Conservation (phyloP, 441 rosid genomes). For the Euphorbia schlechtendalii region DNA sequence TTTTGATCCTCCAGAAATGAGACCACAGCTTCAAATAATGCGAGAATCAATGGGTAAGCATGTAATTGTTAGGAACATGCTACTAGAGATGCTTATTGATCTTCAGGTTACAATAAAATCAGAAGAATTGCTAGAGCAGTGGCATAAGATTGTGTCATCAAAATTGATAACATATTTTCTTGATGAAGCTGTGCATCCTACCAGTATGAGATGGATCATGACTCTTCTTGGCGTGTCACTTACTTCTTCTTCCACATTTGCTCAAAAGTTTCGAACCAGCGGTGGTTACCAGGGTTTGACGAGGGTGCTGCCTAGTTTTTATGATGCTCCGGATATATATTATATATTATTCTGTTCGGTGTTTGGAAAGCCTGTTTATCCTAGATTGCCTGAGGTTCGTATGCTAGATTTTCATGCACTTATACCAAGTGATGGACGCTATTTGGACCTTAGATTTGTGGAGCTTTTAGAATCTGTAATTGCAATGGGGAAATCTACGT, state of each 20-base stretch:
- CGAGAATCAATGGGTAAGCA: constrained; percentile 98
- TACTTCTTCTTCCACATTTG: constrained; percentile 91
- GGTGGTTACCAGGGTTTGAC: constrained; percentile 95
- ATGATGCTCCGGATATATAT: constrained; percentile 99
- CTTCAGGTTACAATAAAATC: constrained; percentile 95
- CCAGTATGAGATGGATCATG: constrained; percentile 99
- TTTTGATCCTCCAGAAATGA: constrained; percentile 93
- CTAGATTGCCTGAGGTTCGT: constrained; percentile 98
- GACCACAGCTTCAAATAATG: constrained; percentile 56
- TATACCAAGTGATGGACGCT: constrained; percentile 84
- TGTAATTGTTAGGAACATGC: constrained; percentile 98
- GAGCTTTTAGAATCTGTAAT: constrained; percentile 92
- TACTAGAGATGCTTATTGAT: constrained; percentile 99
- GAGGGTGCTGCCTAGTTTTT: constrained; percentile 91
- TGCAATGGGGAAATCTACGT: constrained; percentile 94
- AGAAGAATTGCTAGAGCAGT: constrained; percentile 85
- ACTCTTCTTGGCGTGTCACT: constrained; percentile 98
- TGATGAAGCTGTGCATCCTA: constrained; percentile 99
- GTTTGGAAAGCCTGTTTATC: constrained; percentile 97
- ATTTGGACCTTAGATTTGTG: constrained; percentile 78
- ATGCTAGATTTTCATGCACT: constrained; percentile 99
- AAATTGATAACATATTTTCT: constrained; percentile 94
- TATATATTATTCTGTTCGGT: constrained; percentile 94
- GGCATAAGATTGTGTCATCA: constrained; percentile 99
- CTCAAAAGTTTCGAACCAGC: constrained; percentile 89